phyloP scores from a whole-genome alignment of 2,329 filamentous ascomycete species.

The Xylariaceae sp. region DNA sequence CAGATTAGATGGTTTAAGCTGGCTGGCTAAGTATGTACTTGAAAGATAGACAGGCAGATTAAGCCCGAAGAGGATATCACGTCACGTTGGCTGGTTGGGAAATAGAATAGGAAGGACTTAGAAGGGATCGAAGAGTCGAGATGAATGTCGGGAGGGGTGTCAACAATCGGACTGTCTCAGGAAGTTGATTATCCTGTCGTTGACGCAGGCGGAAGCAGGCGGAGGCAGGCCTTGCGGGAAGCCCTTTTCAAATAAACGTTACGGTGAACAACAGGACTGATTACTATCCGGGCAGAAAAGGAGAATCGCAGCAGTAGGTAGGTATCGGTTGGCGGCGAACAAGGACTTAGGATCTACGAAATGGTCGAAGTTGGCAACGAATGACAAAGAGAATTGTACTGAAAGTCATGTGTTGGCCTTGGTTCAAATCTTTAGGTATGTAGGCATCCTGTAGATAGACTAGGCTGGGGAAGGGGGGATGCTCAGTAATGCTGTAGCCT shows the following conservation, averaged over 20 bases:
- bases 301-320: conserved; percentile 7
- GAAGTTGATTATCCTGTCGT: background rate
- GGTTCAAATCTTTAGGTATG: conserved; percentile 2
- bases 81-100: conserved; percentile 1
- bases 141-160: conserved; percentile 19
- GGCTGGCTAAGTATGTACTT: conserved; percentile 2
- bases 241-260: no score
- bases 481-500: conserved; percentile 5
- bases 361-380: conserved; percentile 3
- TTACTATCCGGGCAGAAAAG: conserved; percentile 1
- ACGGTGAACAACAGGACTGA: background rate
- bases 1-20: background rate
- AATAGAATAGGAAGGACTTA: conserved; percentile 1
- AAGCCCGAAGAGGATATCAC: no score
- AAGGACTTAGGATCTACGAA: conserved; percentile 8
- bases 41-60: conserved; percentile 6
- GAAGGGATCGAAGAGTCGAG: conserved; percentile 1
- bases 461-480: conserved; percentile 8
- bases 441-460: no score
- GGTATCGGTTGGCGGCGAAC: conserved; percentile 10
- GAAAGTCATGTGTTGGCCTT: conserved; percentile 12
- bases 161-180: conserved; percentile 9
- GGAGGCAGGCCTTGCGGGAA: no score
- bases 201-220: background rate
- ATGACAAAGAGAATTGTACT: conserved; percentile 18